Conservation (phyloP, 75 land plant genomes). For the Pinus tabuliformis region DNA sequence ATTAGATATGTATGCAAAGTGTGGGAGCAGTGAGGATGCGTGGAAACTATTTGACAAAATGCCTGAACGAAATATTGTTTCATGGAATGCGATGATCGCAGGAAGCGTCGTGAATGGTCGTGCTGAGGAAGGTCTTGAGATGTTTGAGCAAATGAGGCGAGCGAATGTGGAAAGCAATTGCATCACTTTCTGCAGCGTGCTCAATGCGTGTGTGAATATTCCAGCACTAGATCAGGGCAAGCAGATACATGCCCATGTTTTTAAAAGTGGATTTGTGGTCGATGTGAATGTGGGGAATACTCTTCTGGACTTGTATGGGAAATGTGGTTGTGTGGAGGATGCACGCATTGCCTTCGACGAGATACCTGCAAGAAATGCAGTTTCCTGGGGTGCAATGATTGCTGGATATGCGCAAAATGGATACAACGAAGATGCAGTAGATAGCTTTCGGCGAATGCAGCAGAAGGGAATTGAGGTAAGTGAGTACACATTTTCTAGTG, state of each 20-base stretch:
- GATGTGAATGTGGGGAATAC: not conserved
- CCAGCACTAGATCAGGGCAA: conserved; percentile 15
- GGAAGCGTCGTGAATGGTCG: conserved; percentile 68
- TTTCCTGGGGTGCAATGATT: conserved; percentile 14
- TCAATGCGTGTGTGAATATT: conserved; percentile 10
- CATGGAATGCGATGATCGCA: conserved; percentile 74
- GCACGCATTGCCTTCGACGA: not conserved
- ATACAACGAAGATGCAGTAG: conserved; percentile 2
- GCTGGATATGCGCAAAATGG: conserved; percentile 16
- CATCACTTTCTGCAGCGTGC: conserved; percentile 7
- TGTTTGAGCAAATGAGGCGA: conserved; percentile 11
- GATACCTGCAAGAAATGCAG: not conserved
- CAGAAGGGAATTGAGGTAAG: conserved; percentile 7
- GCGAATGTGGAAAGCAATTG: conserved; percentile 6
- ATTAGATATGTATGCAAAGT: conserved; percentile 69
- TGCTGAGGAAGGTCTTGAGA: conserved; percentile 26
- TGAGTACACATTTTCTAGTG: not conserved
- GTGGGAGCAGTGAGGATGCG: conserved; percentile 56
- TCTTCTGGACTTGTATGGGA: conserved; percentile 19
- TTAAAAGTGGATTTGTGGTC: not conserved
- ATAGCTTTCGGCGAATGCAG: not conserved
- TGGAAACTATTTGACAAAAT: conserved; percentile 47
- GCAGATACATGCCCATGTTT: conserved; percentile 5
- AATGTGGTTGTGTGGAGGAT: conserved; percentile 14
- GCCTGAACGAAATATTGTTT: conserved; percentile 59